These are phyloP conservation scores for Leishmania arabica DNA, from an alignment of 208 protist genomes.

Conservation along the genomic window DNA sequence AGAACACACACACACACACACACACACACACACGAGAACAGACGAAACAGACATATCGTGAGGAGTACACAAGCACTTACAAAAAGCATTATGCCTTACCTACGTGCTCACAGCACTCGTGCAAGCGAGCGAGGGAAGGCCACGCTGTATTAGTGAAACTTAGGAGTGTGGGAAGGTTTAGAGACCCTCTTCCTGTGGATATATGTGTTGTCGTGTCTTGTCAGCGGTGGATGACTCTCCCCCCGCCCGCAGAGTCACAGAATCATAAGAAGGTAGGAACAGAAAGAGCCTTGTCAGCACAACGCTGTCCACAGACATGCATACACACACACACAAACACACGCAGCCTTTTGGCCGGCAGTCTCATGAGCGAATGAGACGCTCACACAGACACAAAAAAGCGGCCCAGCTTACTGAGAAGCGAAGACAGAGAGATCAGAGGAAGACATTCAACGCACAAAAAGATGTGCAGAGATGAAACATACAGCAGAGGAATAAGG, in stretches of 20 bases:
- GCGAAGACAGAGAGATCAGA: background rate
- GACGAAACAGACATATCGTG: background rate
- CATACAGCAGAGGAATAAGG: background rate
- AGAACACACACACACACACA: conserved; percentile 9
- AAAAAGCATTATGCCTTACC: background rate
- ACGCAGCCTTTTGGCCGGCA: background rate
- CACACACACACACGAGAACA: background rate
- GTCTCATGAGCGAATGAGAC: background rate
- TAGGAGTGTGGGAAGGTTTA: background rate
- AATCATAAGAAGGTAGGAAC: background rate
- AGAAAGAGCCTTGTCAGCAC: background rate
- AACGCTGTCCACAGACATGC: background rate
- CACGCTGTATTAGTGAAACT: background rate
- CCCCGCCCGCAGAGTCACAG: background rate
- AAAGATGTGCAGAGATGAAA: background rate
- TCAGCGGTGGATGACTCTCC: background rate
- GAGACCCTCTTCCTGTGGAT: background rate
- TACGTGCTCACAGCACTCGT: background rate
- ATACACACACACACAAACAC: background rate
- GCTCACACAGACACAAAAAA: background rate
- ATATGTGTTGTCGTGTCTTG: background rate
- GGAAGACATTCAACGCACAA: background rate
- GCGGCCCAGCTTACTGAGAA: background rate
- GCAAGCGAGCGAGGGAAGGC: background rate
- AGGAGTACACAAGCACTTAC: background rate